Conservation (phyloP, 2,329 filamentous ascomycete species). For the Colletotrichum sp. region DNA sequence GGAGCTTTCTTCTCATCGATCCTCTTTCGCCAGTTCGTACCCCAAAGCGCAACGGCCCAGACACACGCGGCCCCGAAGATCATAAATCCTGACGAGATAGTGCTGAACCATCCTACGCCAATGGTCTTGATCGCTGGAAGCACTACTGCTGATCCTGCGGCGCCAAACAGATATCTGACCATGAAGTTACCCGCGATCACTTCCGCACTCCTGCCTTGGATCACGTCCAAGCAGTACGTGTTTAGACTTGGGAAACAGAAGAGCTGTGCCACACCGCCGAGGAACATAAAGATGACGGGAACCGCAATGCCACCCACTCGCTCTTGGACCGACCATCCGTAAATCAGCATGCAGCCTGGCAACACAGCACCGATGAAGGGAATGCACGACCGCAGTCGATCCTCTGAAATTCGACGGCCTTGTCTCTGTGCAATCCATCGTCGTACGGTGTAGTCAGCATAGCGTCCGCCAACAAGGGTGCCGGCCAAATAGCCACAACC, state of each 20-base stretch:
- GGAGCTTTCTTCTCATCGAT: not conserved
- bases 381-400: slow-evolving; percentile 67
- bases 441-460: slow-evolving; percentile 67
- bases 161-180: slow-evolving; percentile 77
- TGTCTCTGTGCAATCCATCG: slow-evolving; percentile 59
- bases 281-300: slow-evolving; percentile 70
- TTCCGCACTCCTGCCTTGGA: slow-evolving; percentile 16
- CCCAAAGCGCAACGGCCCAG: slow-evolving; percentile 15
- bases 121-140: slow-evolving; percentile 76
- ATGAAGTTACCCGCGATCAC: slow-evolving; percentile 78
- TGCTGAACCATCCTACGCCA: slow-evolving; percentile 83
- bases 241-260: slow-evolving; percentile 75
- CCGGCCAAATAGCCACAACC: slow-evolving; percentile 71
- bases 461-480: slow-evolving; percentile 71
- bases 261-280: slow-evolving; percentile 71
- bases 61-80: slow-evolving; percentile 23
- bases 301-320: slow-evolving; percentile 42
- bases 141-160: slow-evolving; percentile 72
- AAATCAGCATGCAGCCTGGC: slow-evolving; percentile 70
- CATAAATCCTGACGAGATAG: slow-evolving; percentile 52
- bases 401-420: slow-evolving; percentile 70
- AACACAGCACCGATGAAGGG: slow-evolving; percentile 64
- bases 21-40: slow-evolving; percentile 1
- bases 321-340: slow-evolving; percentile 57
- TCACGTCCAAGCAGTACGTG: slow-evolving; percentile 48